A percentile compares a stretch with the other conserved stretches of the same genome.
phyloP scores from a whole-genome alignment of 2,329 filamentous ascomycete genomes.

The Epichloe sibirici region DNA sequence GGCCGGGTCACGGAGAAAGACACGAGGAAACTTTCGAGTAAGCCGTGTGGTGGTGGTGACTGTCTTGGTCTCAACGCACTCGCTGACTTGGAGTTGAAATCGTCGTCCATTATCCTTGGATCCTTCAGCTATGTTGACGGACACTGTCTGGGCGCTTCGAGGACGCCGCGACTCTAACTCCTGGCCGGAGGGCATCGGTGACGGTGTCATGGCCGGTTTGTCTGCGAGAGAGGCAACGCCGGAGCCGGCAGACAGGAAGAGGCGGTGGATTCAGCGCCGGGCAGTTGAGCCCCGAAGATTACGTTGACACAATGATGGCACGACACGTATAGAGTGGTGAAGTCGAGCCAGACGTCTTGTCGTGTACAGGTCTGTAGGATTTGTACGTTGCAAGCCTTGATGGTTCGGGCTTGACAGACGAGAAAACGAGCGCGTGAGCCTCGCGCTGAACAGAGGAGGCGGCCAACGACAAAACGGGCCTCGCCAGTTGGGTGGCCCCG shows the following conservation, averaged over 20 bases:
- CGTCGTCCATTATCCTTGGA: conserved; percentile 22
- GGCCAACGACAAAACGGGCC: conserved; percentile 1
- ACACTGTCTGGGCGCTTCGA: conserved; percentile 27
- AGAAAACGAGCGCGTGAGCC: conserved; percentile 8
- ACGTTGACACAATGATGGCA: not conserved
- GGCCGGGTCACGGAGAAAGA: conserved; percentile 63
- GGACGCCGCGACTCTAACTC: conserved; percentile 24
- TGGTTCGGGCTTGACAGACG: not conserved
- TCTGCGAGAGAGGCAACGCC: conserved; percentile 4
- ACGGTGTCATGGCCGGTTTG: conserved; percentile 24
- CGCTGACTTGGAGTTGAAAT: conserved; percentile 46
- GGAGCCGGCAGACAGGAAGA: conserved; percentile 7
- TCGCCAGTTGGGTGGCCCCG: not conserved
- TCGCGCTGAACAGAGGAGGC: conserved; percentile 8
- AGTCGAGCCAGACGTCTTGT: not conserved
- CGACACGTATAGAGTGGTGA: not conserved
- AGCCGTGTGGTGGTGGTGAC: conserved; percentile 90
- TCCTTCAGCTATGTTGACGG: conserved; percentile 35
- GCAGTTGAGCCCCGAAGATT: conserved; percentile 1
- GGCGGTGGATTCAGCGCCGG: conserved; percentile 1
- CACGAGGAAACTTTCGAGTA: conserved; percentile 71
- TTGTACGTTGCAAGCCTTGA: not conserved
- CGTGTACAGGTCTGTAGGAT: not conserved
- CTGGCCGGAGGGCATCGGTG: conserved; percentile 22
- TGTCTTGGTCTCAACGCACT: conserved; percentile 56